Evolutionary conservation across 495 filamentous ascomycete species (phyloP).

Genomic region (Schizothecium vesticola): DNA sequence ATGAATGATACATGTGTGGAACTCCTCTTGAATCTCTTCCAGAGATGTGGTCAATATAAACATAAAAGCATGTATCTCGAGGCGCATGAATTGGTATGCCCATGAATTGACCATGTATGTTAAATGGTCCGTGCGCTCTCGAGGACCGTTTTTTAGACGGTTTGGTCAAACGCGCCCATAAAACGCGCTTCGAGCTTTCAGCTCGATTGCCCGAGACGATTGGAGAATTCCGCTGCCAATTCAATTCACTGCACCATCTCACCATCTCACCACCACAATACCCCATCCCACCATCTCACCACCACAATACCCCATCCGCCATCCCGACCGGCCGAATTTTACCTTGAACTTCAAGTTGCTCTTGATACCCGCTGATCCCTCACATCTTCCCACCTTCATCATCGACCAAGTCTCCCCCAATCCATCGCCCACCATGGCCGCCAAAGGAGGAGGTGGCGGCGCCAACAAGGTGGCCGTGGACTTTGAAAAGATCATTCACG

Average conservation of each 20-base stretch:
- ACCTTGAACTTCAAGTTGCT: background rate
- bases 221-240: background rate
- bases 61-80: no score
- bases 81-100: no score
- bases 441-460: slow-evolving; percentile 28
- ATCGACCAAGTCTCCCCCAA: background rate
- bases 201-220: background rate
- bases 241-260: background rate
- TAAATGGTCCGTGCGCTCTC: background rate
- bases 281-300: background rate
- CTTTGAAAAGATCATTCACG: slow-evolving; percentile 62
- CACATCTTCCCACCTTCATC: background rate
- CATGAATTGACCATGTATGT: background rate
- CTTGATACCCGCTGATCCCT: background rate
- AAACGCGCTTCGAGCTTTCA: background rate
- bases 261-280: no score
- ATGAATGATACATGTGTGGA: background rate
- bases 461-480: slow-evolving; percentile 45
- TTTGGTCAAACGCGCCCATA: background rate
- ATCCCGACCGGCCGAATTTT: background rate
- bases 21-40: background rate
- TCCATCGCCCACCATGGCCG: slow-evolving; percentile 18
- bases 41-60: background rate
- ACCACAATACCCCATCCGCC: background rate
- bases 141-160: background rate